Base-by-base conservation (phyloP, 164 flowering plant genomes). In the Annona cherimola region DNA sequence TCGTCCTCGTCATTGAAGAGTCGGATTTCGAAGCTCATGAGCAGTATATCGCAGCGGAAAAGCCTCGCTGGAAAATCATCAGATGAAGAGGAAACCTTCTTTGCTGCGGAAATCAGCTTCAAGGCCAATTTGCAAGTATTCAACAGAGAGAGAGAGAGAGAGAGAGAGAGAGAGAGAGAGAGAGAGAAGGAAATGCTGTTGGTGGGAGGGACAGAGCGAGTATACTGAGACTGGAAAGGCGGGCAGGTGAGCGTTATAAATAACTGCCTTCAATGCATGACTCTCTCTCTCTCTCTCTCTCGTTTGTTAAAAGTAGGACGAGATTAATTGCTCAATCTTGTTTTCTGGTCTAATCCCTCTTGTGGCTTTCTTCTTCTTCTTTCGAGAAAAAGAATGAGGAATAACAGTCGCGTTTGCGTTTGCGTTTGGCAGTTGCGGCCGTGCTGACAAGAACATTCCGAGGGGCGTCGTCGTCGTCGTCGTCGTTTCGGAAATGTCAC, bases 201-300 rank as follows among this genome's bases (percentile, higher is more conserved):
- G 62, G 66, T 42, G 61, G 60, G 20, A 75, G 45, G 73, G 71
- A 26, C 64, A 63, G 45, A 64, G 73, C 44, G 44, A 18, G 41
- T 1, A 18, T 61, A 67, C 57, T 79, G 63, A 74, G 74, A 73
- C 77, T 83, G 81, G 67, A 83, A 83, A 79, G 67, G 2, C 81
- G 69, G 69, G 77, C 83, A 77, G 89, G 83, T 81, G 78, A 77
- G 75, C 18, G 70, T 76, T 83, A 70, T 84, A 70, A 83, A 77
- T 83, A 75, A 67, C 67, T 62, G 71, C 68, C 65, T 68, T 77
- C 59, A 77, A 70, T 57, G 39, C 45, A 3, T 61, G 3, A 20
- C 4, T n/a, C 44, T 60, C 73, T 42, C 54, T 70, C 12, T 20
- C 72, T 43, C 46, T 59, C 6, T 75, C 35, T 35, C 66, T 72